A percentile compares a stretch with the other conserved stretches of the same genome.
These are phyloP conservation scores for Penicillium tannophilum DNA, from an alignment of 495 filamentous ascomycete genomes.

Conservation along the genomic window DNA sequence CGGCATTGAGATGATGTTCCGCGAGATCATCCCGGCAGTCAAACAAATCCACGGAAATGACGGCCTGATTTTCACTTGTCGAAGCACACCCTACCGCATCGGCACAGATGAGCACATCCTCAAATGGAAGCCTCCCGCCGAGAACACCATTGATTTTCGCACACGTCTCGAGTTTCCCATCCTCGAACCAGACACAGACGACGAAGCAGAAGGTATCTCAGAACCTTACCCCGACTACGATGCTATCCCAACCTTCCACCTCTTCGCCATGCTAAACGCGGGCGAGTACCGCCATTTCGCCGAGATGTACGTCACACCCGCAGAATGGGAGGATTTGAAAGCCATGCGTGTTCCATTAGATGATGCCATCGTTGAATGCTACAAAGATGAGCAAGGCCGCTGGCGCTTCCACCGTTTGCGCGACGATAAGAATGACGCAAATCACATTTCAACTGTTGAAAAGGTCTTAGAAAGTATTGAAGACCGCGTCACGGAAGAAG, in stretches of 20 bases:
- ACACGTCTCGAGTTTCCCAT: constrained; percentile 75
- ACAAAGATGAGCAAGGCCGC: constrained; percentile 65
- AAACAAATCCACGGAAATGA: constrained; percentile 82
- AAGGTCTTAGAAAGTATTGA: constrained; percentile 82
- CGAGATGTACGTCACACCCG: constrained; percentile 66
- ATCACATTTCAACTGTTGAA: constrained; percentile 78
- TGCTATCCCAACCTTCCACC: constrained; percentile 60
- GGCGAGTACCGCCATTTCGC: constrained; percentile 63
- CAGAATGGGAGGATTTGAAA: constrained; percentile 86
- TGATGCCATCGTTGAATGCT: constrained; percentile 85
- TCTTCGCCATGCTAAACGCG: constrained; percentile 57
- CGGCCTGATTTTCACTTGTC: constrained; percentile 94
- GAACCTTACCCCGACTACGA: constrained; percentile 59
- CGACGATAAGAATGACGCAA: constrained; percentile 89
- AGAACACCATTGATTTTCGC: constrained; percentile 93
- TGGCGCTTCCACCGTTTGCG: constrained; percentile 89
- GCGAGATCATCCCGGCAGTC: constrained; percentile 75
- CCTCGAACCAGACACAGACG: constrained; percentile 67
- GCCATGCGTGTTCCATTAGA: constrained; percentile 67
- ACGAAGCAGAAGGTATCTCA: constrained; percentile 60
- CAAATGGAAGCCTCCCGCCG: constrained; percentile 93
- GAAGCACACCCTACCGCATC: constrained; percentile 77
- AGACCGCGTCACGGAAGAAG: constrained; percentile 68
- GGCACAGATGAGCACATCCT: constrained; percentile 92
- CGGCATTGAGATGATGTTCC: constrained; percentile 88